A percentile compares a stretch with the other conserved stretches of the same genome.
These are phyloP conservation scores for Glomus cerebriforme DNA, from an alignment of 192 early-diverging fungal genomes.

Conservation along the genomic window DNA sequence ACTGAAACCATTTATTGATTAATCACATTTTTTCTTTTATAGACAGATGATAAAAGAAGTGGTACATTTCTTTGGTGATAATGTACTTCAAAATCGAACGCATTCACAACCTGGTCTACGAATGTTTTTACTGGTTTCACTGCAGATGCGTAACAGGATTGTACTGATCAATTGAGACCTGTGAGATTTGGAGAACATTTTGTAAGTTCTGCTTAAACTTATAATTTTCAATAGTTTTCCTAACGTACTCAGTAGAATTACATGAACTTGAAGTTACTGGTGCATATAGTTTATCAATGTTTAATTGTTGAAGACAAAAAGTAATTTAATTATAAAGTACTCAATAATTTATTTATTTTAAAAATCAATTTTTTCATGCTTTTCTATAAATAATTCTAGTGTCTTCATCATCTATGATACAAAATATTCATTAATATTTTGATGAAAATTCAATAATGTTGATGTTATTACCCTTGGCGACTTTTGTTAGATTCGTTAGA, in stretches of 20 bases:
- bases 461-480: constrained; percentile 47
- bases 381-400: constrained; percentile 45
- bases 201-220: constrained; percentile 35
- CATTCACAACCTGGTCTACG: neutral
- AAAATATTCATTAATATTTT: constrained; percentile 48
- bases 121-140: neutral
- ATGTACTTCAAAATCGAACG: neutral
- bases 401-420: constrained; percentile 47
- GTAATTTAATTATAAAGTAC: constrained; percentile 23
- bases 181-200: constrained; percentile 58
- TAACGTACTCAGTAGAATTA: constrained; percentile 34
- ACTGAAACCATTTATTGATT: neutral
- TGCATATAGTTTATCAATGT: constrained; percentile 75
- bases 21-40: constrained; percentile 20
- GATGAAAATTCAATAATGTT: constrained; percentile 48
- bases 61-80: constrained; percentile 52
- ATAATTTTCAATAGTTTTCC: constrained; percentile 8
- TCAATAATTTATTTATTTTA: neutral
- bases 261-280: constrained; percentile 50
- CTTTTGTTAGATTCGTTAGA: constrained; percentile 34
- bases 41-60: constrained; percentile 67
- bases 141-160: too few species aligned
- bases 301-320: constrained; percentile 63
- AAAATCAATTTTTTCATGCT: neutral
- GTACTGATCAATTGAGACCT: constrained; percentile 60